Conservation (phyloP, 345 rosid genomes). For the Euclidium syriacum region DNA sequence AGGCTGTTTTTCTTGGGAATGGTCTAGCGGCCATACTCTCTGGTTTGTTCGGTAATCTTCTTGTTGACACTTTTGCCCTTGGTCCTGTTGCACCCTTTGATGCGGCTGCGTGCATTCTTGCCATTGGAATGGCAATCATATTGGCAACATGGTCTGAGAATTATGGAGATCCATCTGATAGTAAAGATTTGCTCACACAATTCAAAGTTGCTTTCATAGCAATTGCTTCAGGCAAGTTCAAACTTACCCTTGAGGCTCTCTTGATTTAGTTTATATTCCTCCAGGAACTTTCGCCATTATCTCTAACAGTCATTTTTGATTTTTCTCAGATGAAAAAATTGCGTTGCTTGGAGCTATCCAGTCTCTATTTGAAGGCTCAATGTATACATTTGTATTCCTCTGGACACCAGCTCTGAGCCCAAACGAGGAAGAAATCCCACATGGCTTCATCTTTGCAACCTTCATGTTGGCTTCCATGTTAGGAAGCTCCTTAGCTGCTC, state of each 20-base stretch:
- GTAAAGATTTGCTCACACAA: constrained; percentile 73
- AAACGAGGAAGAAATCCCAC: constrained; percentile 75
- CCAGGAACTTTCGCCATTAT: too few species aligned
- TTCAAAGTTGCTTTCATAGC: constrained; percentile 82
- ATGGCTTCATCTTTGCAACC: constrained; percentile 86
- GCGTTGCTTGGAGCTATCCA: constrained; percentile 89
- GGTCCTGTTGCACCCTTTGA: constrained; percentile 95
- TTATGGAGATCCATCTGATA: constrained; percentile 77
- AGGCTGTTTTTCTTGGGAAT: constrained; percentile 87
- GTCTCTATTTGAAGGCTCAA: constrained; percentile 90
- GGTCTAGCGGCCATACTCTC: constrained; percentile 80
- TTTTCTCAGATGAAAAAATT: constrained; percentile 72
- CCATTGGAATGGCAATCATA: constrained; percentile 77
- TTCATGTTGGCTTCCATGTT: constrained; percentile 92
- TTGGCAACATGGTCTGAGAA: constrained; percentile 77
- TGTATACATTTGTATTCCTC: constrained; percentile 91
- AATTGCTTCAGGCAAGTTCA: constrained; percentile 71
- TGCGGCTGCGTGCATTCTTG: constrained; percentile 85
- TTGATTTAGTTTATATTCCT: neutral
- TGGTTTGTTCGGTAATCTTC: constrained; percentile 76
- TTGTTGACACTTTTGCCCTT: constrained; percentile 60
- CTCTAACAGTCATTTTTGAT: neutral
- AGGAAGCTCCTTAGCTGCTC: constrained; percentile 91
- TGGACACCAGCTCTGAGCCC: constrained; percentile 94
- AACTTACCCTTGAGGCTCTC: neutral